Evolutionary conservation across 2,329 filamentous ascomycete genomes (phyloP).

Genomic region (Chaetomium globosum): DNA sequence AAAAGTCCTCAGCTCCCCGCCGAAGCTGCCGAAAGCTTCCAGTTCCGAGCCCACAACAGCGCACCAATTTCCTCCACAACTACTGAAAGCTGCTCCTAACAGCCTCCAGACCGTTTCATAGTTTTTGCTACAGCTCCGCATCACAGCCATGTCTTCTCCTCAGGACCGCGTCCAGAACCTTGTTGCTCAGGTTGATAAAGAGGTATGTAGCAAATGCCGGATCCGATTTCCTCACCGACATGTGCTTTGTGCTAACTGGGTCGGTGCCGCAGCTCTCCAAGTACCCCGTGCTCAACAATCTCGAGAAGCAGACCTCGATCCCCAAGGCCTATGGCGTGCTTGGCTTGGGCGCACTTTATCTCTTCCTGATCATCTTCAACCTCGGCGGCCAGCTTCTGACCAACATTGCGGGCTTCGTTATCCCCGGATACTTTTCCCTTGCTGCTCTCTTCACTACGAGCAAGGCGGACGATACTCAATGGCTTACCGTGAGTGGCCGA

Average conservation of each 20-base stretch:
- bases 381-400: slow-evolving; percentile 85
- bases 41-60: neutral
- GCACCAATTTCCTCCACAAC: slow-evolving; percentile 9
- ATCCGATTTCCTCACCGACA: slow-evolving; percentile 18
- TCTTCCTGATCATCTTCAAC: slow-evolving; percentile 92
- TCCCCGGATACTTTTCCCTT: slow-evolving; percentile 84
- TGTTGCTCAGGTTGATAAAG: slow-evolving; percentile 77
- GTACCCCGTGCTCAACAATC: slow-evolving; percentile 79
- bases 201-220: slow-evolving; percentile 58
- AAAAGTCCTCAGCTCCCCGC: slow-evolving; percentile 8
- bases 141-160: slow-evolving; percentile 66
- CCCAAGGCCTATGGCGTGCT: slow-evolving; percentile 85
- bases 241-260: slow-evolving; percentile 25
- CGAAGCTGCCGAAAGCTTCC: slow-evolving; percentile 26
- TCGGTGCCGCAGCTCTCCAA: slow-evolving; percentile 69
- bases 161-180: slow-evolving; percentile 78
- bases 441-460: slow-evolving; percentile 70
- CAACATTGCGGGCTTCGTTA: slow-evolving; percentile 80
- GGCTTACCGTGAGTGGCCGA: slow-evolving; percentile 64
- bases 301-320: slow-evolving; percentile 80
- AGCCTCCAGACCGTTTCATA: slow-evolving; percentile 27
- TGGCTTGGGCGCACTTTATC: slow-evolving; percentile 76
- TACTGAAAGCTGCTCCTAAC: slow-evolving; percentile 24
- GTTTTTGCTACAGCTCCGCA: slow-evolving; percentile 23
- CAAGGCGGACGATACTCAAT: slow-evolving; percentile 81